Conservation (phyloP, 2,329 filamentous ascomycete genomes). For the Aspergillus fischeri region DNA sequence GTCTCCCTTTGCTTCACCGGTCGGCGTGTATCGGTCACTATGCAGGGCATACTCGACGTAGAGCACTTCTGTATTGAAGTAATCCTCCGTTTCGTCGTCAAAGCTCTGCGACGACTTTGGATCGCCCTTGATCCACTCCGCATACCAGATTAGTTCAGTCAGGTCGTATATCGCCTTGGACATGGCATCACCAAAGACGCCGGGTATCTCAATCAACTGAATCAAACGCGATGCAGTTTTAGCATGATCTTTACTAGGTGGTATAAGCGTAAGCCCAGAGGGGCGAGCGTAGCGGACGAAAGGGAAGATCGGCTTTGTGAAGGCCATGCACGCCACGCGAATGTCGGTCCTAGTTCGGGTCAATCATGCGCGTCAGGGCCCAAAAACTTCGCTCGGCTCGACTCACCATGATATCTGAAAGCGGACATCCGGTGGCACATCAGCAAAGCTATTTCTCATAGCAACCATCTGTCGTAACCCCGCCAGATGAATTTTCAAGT, state of each 20-base stretch:
- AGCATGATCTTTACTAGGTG: slow-evolving; percentile 28
- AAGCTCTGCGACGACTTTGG: slow-evolving; percentile 24
- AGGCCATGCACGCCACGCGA: slow-evolving; percentile 36
- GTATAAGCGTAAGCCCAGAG: slow-evolving; percentile 22
- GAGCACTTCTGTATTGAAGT: slow-evolving; percentile 39
- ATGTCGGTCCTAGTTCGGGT: slow-evolving; percentile 34
- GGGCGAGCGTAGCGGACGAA: slow-evolving; percentile 35
- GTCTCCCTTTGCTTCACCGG: slow-evolving; percentile 32
- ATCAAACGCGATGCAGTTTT: slow-evolving; percentile 30
- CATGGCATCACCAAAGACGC: slow-evolving; percentile 30
- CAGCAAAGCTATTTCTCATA: slow-evolving; percentile 34
- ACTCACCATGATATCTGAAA: slow-evolving; percentile 39
- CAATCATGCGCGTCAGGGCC: slow-evolving; percentile 1
- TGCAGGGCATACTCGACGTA: slow-evolving; percentile 37
- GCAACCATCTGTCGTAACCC: slow-evolving; percentile 38
- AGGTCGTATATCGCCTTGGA: slow-evolving; percentile 33
- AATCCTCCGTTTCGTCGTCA: slow-evolving; percentile 34
- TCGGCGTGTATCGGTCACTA: slow-evolving; percentile 32
- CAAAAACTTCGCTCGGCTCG: background rate
- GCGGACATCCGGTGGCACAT: slow-evolving; percentile 34
- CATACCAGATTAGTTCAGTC: slow-evolving; percentile 32
- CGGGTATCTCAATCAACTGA: slow-evolving; percentile 31
- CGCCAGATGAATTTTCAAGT: slow-evolving; percentile 38
- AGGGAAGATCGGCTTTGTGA: slow-evolving; percentile 36
- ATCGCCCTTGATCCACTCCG: slow-evolving; percentile 34